Evolutionary conservation across 768 basidiomycete species (phyloP).

Genomic region (Boletus pseudopeckii): DNA sequence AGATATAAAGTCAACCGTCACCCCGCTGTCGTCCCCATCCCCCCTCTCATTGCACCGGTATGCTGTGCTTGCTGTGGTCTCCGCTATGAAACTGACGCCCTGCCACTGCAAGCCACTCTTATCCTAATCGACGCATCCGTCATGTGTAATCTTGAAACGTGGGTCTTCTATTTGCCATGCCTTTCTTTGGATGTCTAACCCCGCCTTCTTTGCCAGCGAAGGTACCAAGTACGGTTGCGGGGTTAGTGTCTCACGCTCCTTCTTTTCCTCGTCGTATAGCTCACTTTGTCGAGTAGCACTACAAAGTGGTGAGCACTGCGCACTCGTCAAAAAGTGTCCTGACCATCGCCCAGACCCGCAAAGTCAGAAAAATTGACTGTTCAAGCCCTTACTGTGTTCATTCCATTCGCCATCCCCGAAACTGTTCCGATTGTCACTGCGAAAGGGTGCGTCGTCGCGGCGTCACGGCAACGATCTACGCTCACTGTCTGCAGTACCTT

Average conservation of each 20-base stretch:
- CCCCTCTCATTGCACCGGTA: constrained; percentile 16
- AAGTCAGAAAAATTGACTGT: constrained; percentile 35
- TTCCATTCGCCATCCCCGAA: constrained; percentile 39
- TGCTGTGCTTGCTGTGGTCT: constrained; percentile 6
- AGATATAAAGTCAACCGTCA: constrained; percentile 33
- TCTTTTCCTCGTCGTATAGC: neutral
- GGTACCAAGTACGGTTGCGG: constrained; percentile 76
- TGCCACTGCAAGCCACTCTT: constrained; percentile 3
- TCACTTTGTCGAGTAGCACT: constrained; percentile 47
- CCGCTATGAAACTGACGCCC: constrained; percentile 2
- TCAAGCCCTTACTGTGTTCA: constrained; percentile 36
- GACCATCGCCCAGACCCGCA: constrained; percentile 31
- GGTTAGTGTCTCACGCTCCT: constrained; percentile 32
- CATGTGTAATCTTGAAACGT: constrained; percentile 63
- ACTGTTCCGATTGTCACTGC: constrained; percentile 42
- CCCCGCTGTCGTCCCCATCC: constrained; percentile 10
- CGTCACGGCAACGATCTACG: neutral
- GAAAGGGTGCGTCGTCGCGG: constrained; percentile 36
- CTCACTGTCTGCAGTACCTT: constrained; percentile 42
- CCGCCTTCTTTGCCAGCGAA: constrained; percentile 47
- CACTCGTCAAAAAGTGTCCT: constrained; percentile 7
- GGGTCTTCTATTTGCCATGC: constrained; percentile 21
- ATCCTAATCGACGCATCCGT: constrained; percentile 9
- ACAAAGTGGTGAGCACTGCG: constrained; percentile 56
- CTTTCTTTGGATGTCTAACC: constrained; percentile 24